Evolutionary conservation across 2,329 filamentous ascomycete genomes (phyloP), one percentile per base, ranked within the genome.

Genomic region (Phaeosphaeriaceae sp.): DNA sequence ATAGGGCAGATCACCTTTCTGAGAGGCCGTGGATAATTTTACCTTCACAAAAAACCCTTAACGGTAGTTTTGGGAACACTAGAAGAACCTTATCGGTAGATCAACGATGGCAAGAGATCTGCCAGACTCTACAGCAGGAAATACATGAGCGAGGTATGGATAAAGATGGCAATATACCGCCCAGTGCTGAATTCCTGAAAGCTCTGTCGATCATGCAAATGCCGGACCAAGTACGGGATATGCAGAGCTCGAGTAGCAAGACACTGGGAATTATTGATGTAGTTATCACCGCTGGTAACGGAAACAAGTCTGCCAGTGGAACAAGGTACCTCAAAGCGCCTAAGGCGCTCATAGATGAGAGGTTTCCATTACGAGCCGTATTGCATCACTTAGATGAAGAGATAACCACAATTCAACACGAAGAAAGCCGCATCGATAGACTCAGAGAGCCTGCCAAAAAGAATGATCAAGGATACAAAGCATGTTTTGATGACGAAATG

Each of bases 1-100:
- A 55, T 9, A 66, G 76, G 9, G 58, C 76, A 15, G 64, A 74
- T 28, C 67, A 61, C 12, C 64, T 76, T 41, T 52, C 70, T 3
- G 79, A 81, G 58, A 72, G 74, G 38, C 75, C 77, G 4, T 80
- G 76, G 77, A 54, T 77, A 2, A 66, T 80, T 20, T 48, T 72
- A 7, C 63, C 73, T 12, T 49, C 64, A 1, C 57, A 47, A 4
- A 48, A 60, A 20, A 55, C 61, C 16, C 47, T 54, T n/a, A 60
- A 71, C 42, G 64, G 60, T 6, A 60, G 46, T 16, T n/a, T 47
- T 12, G 35, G 49, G 34, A 52, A 45, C 3, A 32, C 42, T n/a
- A 55, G 36, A 36, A 43, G 37, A 13, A 23, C 48, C 5, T 48
- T 48, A 20, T 42, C 48, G 9, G 42, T 34, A 3, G 20, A 43